Evolutionary conservation across 2,329 filamentous ascomycete genomes (phyloP), one percentile per base, ranked within the genome.

Genomic region (Alternaria sp.): DNA sequence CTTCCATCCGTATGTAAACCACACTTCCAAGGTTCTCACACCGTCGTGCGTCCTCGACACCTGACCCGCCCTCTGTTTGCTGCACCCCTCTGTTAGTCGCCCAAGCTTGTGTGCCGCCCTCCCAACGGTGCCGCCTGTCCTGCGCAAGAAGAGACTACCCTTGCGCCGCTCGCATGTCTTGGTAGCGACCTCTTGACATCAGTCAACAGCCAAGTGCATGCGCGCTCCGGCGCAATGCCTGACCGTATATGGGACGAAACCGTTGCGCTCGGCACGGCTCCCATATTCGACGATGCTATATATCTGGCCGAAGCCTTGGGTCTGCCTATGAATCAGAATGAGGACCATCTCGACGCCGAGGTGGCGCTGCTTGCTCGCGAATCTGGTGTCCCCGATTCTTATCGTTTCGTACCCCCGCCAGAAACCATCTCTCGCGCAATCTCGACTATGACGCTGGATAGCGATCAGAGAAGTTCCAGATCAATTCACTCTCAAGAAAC

Each of bases 401-500:
- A 79, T 63, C 69, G 68, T 51, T 73, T 72, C 61, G 67, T 78
- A 21, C 71, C 64, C 44, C 68, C 73, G 9, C 59, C 66, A 40
- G 64, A 70, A 30, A 65, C 70, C 11, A 62, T 73, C 9, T 72
- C 74, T 5, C 70, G 73, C 28, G 72, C 75, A n/a, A 61, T 76
- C 17, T 77, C 77, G 8, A 73, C 73, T 50, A 62, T 74, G 44
- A 78, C 74, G 7, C 59, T 74, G 28, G 70, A 73, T 26, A 79
- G 74, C 63, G 76, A 74, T 36, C 67, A 69, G 26, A 62, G 73
- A 40, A 79, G 76, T 62, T 76, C 74, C n/a, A 65, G 75, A 17
- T 79, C 77, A 12, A 66, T 79, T 7, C 76, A 74, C 50, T 79
- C 77, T 9, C 73, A 73, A 30, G 76, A 77, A 44, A 77, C 77